A percentile compares a stretch with the other conserved stretches of the same genome.
phyloP scores from a whole-genome alignment of 2,329 filamentous ascomycete species.

The Aspergillus sp. region DNA sequence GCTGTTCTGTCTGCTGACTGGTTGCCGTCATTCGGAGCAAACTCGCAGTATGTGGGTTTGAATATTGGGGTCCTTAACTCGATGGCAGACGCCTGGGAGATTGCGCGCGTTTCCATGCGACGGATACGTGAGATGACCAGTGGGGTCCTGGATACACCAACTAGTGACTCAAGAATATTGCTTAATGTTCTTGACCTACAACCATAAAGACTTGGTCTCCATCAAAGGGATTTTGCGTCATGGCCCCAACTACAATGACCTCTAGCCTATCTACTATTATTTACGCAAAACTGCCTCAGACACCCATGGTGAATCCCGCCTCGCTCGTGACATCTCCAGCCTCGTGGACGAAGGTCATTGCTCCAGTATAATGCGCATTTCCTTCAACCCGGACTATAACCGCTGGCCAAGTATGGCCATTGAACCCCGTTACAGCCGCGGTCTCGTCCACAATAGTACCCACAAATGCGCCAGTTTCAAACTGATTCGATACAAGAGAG shows the following conservation, averaged over 20 bases:
- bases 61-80: conserved; percentile 9
- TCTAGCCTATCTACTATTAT: background rate
- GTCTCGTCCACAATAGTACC: conserved; percentile 23
- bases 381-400: conserved; percentile 34
- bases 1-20: conserved; percentile 1
- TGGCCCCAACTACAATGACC: background rate
- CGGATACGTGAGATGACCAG: no score
- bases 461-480: conserved; percentile 23
- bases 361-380: conserved; percentile 33
- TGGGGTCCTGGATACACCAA: no score
- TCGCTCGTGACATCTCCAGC: conserved; percentile 23
- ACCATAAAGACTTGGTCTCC: no score
- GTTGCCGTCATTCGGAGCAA: background rate
- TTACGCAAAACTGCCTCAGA: background rate
- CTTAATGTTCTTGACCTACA: no score
- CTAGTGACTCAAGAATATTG: no score
- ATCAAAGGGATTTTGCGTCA: no score
- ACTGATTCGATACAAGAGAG: conserved; percentile 37
- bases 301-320: background rate
- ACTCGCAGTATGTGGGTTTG: background rate
- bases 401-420: background rate
- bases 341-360: conserved; percentile 30
- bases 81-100: conserved; percentile 6
- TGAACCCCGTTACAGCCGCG: conserved; percentile 4
- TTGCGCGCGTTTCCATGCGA: background rate